Conservation (phyloP, 441 rosid species). For the Syzygium syzygioides region DNA sequence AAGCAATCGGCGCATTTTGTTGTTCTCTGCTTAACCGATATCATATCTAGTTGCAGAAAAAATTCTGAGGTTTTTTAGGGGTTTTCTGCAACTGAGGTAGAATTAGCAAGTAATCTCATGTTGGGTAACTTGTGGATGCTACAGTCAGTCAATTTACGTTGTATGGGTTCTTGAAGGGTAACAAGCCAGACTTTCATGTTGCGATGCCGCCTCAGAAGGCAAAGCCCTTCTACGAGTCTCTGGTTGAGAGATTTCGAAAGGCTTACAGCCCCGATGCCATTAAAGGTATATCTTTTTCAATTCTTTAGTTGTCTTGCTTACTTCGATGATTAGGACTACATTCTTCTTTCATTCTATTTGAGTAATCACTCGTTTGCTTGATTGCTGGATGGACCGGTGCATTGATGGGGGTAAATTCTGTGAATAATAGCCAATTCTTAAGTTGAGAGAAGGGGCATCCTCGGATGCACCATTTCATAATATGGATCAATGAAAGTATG, state of each 20-base stretch:
- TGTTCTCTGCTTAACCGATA: not conserved
- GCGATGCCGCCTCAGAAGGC: slow-evolving; percentile 94
- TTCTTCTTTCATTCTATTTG: too few species aligned
- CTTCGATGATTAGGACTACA: too few species aligned
- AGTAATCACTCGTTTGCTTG: too few species aligned
- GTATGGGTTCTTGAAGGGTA: slow-evolving; percentile 89
- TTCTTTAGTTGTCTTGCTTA: not conserved
- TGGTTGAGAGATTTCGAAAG: slow-evolving; percentile 53
- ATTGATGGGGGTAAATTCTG: too few species aligned
- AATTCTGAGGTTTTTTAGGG: not conserved
- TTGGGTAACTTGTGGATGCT: slow-evolving; percentile 7
- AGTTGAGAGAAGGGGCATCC: too few species aligned
- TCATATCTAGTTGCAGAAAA: not conserved
- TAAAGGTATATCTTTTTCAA: slow-evolving; percentile 34
- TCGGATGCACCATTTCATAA: not conserved
- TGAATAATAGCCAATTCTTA: too few species aligned
- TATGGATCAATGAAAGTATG: not conserved
- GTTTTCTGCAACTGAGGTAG: not conserved
- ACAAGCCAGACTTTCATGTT: slow-evolving; percentile 91
- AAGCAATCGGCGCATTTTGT: not conserved
- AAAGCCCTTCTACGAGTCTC: slow-evolving; percentile 58
- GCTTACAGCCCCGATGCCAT: slow-evolving; percentile 51
- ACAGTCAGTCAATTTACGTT: slow-evolving; percentile 91
- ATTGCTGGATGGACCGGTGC: too few species aligned
- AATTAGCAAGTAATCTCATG: not conserved